Percentiles rank a stretch among this genome's conserved stretches.
Conservation (phyloP, 805 yeast species). For the Metschnikowia drakensbergensis region DNA sequence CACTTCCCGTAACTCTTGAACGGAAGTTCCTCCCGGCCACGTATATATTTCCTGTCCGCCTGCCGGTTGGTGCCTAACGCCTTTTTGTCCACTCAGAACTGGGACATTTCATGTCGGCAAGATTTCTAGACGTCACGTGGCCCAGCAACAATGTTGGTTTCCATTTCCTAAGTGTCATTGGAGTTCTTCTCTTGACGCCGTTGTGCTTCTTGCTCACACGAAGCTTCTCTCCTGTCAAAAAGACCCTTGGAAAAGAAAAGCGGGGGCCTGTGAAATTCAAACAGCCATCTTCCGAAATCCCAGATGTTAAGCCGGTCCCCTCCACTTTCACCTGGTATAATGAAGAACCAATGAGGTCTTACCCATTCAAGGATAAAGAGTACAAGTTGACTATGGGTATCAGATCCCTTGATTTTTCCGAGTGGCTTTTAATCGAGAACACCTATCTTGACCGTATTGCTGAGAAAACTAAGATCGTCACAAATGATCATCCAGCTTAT, state of each 20-base stretch:
- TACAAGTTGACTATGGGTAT: constrained; percentile 32
- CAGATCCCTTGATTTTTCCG: constrained; percentile 28
- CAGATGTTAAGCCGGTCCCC: constrained; percentile 10
- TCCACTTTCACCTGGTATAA: constrained; percentile 14
- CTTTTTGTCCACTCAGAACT: not conserved
- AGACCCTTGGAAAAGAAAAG: not conserved
- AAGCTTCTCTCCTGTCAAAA: not conserved
- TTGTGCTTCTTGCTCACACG: not conserved
- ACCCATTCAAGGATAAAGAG: constrained; percentile 58
- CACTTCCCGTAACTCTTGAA: not conserved
- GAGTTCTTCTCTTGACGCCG: constrained; percentile 1
- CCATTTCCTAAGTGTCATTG: not conserved
- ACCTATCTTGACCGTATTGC: constrained; percentile 26
- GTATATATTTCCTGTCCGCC: not conserved
- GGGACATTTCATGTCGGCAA: constrained; percentile 1
- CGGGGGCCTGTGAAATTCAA: not conserved
- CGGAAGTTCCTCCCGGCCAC: not conserved
- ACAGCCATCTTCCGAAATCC: not conserved
- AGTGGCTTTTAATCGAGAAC: constrained; percentile 41
- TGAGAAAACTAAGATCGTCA: constrained; percentile 27
- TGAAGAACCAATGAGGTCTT: constrained; percentile 15
- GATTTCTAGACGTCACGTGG: not conserved
- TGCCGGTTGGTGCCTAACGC: not conserved
- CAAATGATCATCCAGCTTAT: constrained; percentile 33
- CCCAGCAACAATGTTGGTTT: not conserved